phyloP scores from a whole-genome alignment of 1,284 basidiomycete genomes.

The Ganoderma multipileum region DNA sequence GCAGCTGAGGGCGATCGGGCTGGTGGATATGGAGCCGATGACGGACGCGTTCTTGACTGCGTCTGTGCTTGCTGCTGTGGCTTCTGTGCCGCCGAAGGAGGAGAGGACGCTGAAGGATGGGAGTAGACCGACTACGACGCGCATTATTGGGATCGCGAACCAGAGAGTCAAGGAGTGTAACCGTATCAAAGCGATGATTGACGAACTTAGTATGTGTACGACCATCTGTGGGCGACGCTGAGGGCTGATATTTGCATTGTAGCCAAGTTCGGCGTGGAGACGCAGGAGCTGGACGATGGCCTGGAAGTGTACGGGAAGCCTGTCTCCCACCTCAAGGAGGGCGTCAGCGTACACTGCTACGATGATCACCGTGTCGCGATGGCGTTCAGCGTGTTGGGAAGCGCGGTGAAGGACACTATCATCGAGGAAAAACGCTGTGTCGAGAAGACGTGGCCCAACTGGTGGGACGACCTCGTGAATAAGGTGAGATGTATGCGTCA shows the following conservation, averaged over 20 bases:
- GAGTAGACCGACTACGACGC: conserved; percentile 58
- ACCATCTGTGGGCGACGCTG: neutral
- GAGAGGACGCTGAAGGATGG: conserved; percentile 44
- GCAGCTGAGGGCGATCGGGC: conserved; percentile 82
- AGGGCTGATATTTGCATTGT: conserved; percentile 18
- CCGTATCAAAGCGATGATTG: conserved; percentile 95
- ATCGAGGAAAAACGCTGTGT: conserved; percentile 98
- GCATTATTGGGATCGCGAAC: conserved; percentile 96
- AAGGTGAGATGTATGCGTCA: conserved; percentile 60
- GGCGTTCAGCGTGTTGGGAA: conserved; percentile 93
- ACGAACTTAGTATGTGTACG: conserved; percentile 78
- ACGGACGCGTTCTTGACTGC: conserved; percentile 99
- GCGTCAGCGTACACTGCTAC: conserved; percentile 90
- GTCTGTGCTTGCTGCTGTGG: conserved; percentile 90
- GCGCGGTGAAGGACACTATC: conserved; percentile 77
- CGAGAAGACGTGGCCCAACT: conserved; percentile 99
- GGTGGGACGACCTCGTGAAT: conserved; percentile 98
- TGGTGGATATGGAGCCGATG: conserved; percentile 99
- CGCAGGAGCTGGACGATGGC: conserved; percentile 92
- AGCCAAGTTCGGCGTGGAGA: conserved; percentile 96
- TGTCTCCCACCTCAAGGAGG: conserved; percentile 64
- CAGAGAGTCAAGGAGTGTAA: conserved; percentile 99
- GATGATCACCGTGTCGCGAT: conserved; percentile 99
- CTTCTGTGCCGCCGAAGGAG: conserved; percentile 56
- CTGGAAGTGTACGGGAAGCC: conserved; percentile 89